Evolutionary conservation across 495 filamentous ascomycete genomes (phyloP).

Genomic region (Penicillium crystallinum): DNA sequence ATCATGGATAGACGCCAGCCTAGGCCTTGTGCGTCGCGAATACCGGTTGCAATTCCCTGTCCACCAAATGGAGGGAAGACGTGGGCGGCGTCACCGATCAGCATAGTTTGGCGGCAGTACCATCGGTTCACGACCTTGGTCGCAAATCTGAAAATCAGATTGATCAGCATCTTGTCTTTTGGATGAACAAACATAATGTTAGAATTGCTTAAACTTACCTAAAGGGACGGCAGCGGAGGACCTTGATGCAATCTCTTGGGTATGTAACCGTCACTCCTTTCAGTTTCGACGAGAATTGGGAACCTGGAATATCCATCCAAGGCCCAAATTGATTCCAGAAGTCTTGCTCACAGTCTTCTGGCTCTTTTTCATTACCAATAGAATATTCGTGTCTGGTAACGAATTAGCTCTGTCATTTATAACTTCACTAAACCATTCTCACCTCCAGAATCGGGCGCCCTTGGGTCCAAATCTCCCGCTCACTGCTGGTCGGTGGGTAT

Average conservation of each 20-base stretch:
- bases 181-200: neutral
- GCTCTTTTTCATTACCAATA: neutral
- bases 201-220: conserved; percentile 20
- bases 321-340: conserved; percentile 10
- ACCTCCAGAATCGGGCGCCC: neutral
- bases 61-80: conserved; percentile 48
- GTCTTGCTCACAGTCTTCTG: neutral
- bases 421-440: neutral
- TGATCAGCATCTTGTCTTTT: neutral
- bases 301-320: neutral
- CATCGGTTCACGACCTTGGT: conserved; percentile 37
- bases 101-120: conserved; percentile 29
- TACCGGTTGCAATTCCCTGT: conserved; percentile 41
- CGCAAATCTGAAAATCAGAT: neutral
- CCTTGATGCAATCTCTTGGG: conserved; percentile 38
- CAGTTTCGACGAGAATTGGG: neutral
- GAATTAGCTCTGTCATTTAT: neutral
- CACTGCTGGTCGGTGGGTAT: neutral
- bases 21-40: conserved; percentile 21
- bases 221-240: conserved; percentile 42
- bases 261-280: conserved; percentile 19
- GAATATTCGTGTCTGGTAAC: neutral
- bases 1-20: conserved; percentile 42
- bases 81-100: conserved; percentile 44
- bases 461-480: neutral